Evolutionary conservation across 78 protist species (phyloP), one percentile per base, ranked within the genome.

Genomic region (Tieghemostelium lacteum): DNA sequence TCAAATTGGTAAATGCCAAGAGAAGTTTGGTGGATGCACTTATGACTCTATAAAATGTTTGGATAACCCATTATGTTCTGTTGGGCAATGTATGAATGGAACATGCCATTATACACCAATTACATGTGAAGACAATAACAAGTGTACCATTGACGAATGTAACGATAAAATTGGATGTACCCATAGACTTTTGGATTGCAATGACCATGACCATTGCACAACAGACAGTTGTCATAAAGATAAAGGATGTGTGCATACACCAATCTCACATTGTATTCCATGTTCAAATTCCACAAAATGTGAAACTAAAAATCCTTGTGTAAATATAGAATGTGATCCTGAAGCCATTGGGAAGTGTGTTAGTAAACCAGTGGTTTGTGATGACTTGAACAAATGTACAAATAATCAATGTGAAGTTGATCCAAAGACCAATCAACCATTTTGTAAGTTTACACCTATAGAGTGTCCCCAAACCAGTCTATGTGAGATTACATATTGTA

Each of bases 121-220:
- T 28, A 7, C 6, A 22, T 67, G 75, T 45, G 33, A 67, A 45
- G 75, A 67, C 36, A 45, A 45, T 16, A 67, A 67, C 28, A 45
- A 42, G 28, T 67, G 75, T 42, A 67, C 88, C 19, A 58, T 65
- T 0, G 2, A 37, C 1, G 22, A 61, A 24, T 78, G 88, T 78
- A 50, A 50, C 29, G 88, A 78, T 8, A 19, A 26, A 17, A 17
- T 67, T 17, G 88, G 88, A 20, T 78, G 88, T 45, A 45, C n/a
- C n/a, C n/a, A n/a, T n/a, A n/a, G n/a, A n/a, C n/a, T n/a, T n/a
- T n/a, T n/a, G n/a, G n/a, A n/a, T n/a, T n/a, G n/a, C n/a, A n/a
- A n/a, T n/a, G 52, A 45, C n/a, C 52, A 45, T 45, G 52, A 14
- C n/a, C 6, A 14, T 14, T 45, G 6, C 6, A 45, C 10, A 45